Base-by-base conservation (phyloP, 441 rosid genomes). In the Kokia cookei region DNA sequence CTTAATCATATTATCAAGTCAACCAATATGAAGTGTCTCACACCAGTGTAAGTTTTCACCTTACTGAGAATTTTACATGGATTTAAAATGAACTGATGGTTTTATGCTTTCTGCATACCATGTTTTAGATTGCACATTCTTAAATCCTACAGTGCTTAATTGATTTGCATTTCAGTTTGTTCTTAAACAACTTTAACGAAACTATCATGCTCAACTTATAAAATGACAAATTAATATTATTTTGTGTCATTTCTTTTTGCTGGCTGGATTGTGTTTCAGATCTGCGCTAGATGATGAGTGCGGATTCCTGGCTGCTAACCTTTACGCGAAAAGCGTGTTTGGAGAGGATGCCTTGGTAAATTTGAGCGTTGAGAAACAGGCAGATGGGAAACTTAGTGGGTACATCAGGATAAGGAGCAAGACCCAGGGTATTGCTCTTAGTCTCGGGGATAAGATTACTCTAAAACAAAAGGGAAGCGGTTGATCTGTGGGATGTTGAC, bases 341-440 rank as follows among this genome's bases (percentile, higher is more conserved):
- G 97, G 97, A 0, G 98, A 94, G 83, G 98, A 92, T 60, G 98
- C 97, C 0, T 72, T 92, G 79, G 95, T 92, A 26, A 94, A 94
- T 62, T 78, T 92, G 72, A 92, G 97, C 73, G 78, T 94, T 5
- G 98, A 94, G 84, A 94, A 92, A 79, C 97, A 89, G 77, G 76
- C 54, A 0, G 97, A 91, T 59, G 91, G 84, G 54, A 90, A 91
- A 81, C 91, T 92, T 2, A 86, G 95, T 35, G 98, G 98, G 66
- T 92, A 88, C 83, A 92, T 94, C 81, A 88, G 98, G 81, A 94
- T 94, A 78, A 80, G 98, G 77, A 94, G 97, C 86, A 94, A 94
- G 82, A 94, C 97, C 19, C 97, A 94, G 83, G 98, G 98, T 43
- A 94, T 94, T 76, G 97, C 98, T 57, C 90, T 94, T n/a, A 91